Conservation (phyloP, 2,329 filamentous ascomycete genomes). For the Aaosphaeria arxii region DNA sequence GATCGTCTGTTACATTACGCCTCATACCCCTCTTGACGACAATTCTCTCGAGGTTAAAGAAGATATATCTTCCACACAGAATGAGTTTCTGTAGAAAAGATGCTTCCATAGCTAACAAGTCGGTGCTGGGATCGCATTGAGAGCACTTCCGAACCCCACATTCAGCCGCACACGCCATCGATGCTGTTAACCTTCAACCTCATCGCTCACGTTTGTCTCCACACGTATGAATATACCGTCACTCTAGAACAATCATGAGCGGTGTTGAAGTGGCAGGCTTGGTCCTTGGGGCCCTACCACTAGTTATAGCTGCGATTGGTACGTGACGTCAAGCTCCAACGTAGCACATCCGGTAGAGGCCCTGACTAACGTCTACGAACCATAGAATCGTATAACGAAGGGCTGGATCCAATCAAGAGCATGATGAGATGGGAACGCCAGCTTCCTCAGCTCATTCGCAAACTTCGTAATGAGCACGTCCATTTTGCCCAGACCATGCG, state of each 20-base stretch:
- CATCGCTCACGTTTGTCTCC: too few relatives aligned
- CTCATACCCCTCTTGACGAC: too few relatives aligned
- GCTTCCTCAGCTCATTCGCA: slow-evolving; percentile 33
- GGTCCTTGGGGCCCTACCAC: slow-evolving; percentile 36
- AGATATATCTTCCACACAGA: too few relatives aligned
- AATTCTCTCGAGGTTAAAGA: too few relatives aligned
- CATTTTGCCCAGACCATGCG: slow-evolving; percentile 36
- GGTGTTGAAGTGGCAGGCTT: slow-evolving; percentile 31
- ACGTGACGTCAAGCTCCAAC: background rate
- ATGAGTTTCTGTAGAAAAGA: too few relatives aligned
- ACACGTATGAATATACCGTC: too few relatives aligned
- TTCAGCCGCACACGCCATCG: too few relatives aligned
- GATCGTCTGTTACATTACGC: too few relatives aligned
- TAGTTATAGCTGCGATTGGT: slow-evolving; percentile 26
- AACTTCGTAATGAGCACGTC: slow-evolving; percentile 35
- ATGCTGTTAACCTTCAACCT: too few relatives aligned
- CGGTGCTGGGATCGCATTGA: too few relatives aligned
- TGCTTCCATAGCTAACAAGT: too few relatives aligned
- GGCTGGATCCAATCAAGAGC: slow-evolving; percentile 38
- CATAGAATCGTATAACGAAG: slow-evolving; percentile 36
- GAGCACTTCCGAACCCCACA: too few relatives aligned
- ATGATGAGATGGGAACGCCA: slow-evolving; percentile 36
- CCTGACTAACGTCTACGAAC: slow-evolving; percentile 12
- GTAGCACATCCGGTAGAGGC: slow-evolving; percentile 1
- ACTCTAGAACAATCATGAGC: slow-evolving; percentile 16